Conservation (phyloP, 148 eudicot species). For the Persicaria tinctoria region DNA sequence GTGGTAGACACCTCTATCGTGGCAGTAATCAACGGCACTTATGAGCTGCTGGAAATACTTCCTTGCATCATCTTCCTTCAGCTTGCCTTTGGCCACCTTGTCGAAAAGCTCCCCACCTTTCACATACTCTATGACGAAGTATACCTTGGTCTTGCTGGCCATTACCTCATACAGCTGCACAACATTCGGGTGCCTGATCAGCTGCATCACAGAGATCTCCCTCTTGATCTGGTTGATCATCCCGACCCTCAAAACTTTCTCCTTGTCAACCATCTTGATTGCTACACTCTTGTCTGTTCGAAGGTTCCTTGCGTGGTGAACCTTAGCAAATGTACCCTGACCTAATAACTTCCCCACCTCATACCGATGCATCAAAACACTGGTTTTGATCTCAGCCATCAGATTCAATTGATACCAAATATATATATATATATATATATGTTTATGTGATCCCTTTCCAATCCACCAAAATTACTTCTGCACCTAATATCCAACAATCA, state of each 20-base stretch:
- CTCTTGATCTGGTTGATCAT: conserved; percentile 46
- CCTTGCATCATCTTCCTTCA: conserved; percentile 32
- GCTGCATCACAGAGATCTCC: conserved; percentile 48
- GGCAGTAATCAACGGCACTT: conserved; percentile 48
- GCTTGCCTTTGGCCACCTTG: conserved; percentile 40
- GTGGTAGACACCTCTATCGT: conserved; percentile 46
- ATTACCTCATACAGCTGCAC: conserved; percentile 45
- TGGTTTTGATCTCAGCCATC: conserved; percentile 20
- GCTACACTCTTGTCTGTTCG: conserved; percentile 33
- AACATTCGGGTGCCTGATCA: conserved; percentile 39
- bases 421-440: not conserved
- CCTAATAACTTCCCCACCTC: conserved; percentile 41
- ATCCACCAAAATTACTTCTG: not conserved
- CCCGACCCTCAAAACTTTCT: conserved; percentile 37
- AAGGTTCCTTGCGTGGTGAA: conserved; percentile 37
- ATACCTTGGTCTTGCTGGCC: conserved; percentile 41
- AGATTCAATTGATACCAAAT: not conserved
- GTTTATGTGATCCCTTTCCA: not conserved
- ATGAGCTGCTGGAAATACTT: conserved; percentile 44
- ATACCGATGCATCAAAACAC: conserved; percentile 30
- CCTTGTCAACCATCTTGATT: conserved; percentile 39
- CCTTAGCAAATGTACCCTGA: conserved; percentile 55
- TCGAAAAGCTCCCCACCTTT: conserved; percentile 43
- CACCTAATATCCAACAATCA: not conserved
- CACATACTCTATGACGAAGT: conserved; percentile 42